Evolutionary conservation across 768 basidiomycete species (phyloP).

Genomic region (Boletus sp.): DNA sequence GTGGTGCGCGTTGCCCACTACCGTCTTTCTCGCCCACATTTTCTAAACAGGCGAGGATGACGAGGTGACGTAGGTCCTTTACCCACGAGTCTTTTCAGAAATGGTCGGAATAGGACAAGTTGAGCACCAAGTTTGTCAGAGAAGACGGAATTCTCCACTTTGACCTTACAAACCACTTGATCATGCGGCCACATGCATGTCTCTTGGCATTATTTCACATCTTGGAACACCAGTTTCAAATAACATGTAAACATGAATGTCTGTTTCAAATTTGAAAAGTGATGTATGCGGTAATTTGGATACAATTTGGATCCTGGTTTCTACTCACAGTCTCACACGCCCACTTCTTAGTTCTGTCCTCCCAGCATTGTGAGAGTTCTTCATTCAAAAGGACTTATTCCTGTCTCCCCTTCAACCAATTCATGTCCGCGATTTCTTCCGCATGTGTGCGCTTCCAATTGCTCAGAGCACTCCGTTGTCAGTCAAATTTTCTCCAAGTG

Average conservation of each 20-base stretch:
- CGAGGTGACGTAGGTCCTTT: slow-evolving; percentile 27
- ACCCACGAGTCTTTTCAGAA: slow-evolving; percentile 3
- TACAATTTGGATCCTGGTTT: background rate
- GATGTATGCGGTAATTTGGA: background rate
- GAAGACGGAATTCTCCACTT: slow-evolving; percentile 2
- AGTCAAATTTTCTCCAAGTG: background rate
- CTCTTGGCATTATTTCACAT: slow-evolving; percentile 3
- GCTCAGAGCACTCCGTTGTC: background rate
- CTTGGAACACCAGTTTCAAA: background rate
- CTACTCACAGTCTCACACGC: background rate
- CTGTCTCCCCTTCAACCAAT: background rate
- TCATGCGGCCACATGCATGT: slow-evolving; percentile 9
- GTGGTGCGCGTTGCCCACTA: background rate
- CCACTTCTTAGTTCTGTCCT: background rate
- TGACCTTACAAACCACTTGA: slow-evolving; percentile 1
- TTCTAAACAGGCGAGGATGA: slow-evolving; percentile 13
- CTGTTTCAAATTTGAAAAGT: background rate
- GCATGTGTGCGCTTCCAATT: background rate
- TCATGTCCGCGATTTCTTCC: slow-evolving; percentile 6
- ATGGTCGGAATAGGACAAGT: background rate
- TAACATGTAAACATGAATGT: background rate
- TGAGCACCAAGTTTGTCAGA: background rate
- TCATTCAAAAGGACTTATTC: background rate
- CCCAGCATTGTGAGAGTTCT: background rate
- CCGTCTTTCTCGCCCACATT: background rate